phyloP scores from a whole-genome alignment of 768 basidiomycete genomes.

The Suillus sp. region DNA sequence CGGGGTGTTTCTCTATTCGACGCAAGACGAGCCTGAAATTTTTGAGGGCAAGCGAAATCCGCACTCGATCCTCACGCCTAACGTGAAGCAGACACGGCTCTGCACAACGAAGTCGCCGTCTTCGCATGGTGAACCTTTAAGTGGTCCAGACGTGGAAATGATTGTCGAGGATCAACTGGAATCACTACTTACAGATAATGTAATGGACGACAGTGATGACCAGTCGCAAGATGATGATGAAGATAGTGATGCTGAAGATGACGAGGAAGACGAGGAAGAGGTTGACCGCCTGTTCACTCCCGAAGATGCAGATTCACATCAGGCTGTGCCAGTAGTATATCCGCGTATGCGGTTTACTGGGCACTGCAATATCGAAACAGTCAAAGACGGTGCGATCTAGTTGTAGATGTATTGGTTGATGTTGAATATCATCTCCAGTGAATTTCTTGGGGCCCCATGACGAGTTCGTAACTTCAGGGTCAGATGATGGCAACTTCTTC shows the following conservation, averaged over 20 bases:
- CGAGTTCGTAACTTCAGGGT: slow-evolving; percentile 80
- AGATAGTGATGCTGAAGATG: slow-evolving; percentile 28
- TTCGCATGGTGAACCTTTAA: slow-evolving; percentile 6
- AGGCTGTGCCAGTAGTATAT: slow-evolving; percentile 53
- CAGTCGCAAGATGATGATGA: slow-evolving; percentile 31
- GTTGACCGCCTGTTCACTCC: slow-evolving; percentile 32
- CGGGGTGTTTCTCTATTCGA: slow-evolving; percentile 73
- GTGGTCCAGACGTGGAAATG: neutral
- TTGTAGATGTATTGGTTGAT: neutral
- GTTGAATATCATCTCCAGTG: slow-evolving; percentile 45
- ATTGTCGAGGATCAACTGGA: slow-evolving; percentile 12
- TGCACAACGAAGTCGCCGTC: slow-evolving; percentile 16
- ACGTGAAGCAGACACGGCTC: slow-evolving; percentile 30
- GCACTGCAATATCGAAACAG: slow-evolving; percentile 76
- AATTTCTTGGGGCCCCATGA: slow-evolving; percentile 82
- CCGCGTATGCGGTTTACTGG: slow-evolving; percentile 69
- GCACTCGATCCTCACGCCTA: slow-evolving; percentile 31
- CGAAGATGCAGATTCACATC: slow-evolving; percentile 25
- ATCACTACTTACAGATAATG: slow-evolving; percentile 17
- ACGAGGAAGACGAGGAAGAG: slow-evolving; percentile 38
- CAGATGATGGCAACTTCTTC: slow-evolving; percentile 88
- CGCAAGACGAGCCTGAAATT: slow-evolving; percentile 56
- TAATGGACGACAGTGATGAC: slow-evolving; percentile 29
- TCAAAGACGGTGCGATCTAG: slow-evolving; percentile 75
- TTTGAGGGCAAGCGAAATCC: slow-evolving; percentile 23